Percentiles rank a stretch among this genome's conserved stretches.
Evolutionary conservation across 2,329 filamentous ascomycete species (phyloP).

Genomic region (Dactylellina leptospora): DNA sequence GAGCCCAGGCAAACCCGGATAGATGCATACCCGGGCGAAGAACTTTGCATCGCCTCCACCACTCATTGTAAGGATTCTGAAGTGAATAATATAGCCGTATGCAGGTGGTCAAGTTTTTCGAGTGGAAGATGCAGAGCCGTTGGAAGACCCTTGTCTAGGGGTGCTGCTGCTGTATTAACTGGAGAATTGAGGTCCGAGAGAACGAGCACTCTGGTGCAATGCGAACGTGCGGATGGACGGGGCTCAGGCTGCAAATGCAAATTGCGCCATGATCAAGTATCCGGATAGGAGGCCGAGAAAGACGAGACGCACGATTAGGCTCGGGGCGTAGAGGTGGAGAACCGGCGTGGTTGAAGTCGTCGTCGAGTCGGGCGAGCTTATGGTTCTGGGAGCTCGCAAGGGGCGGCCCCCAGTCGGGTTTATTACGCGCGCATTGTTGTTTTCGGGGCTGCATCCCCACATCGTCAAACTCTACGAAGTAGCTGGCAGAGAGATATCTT

Average conservation of each 20-base stretch:
- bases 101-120: constrained; percentile 1
- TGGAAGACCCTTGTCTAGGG: constrained; percentile 23
- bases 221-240: neutral
- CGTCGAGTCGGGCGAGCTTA: constrained; percentile 1
- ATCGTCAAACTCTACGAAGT: constrained; percentile 39
- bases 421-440: constrained; percentile 52
- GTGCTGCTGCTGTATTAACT: too few species aligned
- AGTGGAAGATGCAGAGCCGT: constrained; percentile 2
- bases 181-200: constrained; percentile 1
- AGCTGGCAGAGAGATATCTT: too few species aligned
- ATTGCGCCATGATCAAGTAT: constrained; percentile 31
- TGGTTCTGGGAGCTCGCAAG: too few species aligned
- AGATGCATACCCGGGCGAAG: constrained; percentile 84
- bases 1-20: neutral
- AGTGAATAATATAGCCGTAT: too few species aligned
- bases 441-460: constrained; percentile 33
- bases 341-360: too few species aligned
- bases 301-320: neutral
- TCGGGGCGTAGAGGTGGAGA: neutral
- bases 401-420: too few species aligned
- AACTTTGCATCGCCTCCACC: constrained; percentile 96
- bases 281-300: neutral
- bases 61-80: constrained; percentile 26
- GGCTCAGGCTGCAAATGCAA: constrained; percentile 16
- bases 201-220: neutral